phyloP scores from a whole-genome alignment of 2,329 filamentous ascomycete genomes.

The Ceratocystis eucalypticola region DNA sequence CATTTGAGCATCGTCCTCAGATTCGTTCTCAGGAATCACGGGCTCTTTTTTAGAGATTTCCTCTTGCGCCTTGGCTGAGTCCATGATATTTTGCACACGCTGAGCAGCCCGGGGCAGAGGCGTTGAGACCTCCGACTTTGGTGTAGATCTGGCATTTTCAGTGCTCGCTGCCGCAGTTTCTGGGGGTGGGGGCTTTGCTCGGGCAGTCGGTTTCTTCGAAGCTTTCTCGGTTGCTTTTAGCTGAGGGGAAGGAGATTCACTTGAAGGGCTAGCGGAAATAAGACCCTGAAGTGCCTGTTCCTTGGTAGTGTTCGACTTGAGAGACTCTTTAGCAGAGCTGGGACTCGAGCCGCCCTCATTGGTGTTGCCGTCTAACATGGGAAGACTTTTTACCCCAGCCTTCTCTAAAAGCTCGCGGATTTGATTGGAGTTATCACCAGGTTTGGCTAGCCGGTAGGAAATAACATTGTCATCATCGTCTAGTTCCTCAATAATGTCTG shows the following conservation, averaged over 20 bases:
- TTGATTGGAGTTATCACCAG: constrained; percentile 52
- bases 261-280: constrained; percentile 21
- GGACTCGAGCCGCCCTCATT: not conserved
- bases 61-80: constrained; percentile 42
- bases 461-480: constrained; percentile 83
- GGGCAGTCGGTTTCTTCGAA: constrained; percentile 21
- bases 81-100: constrained; percentile 44
- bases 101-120: constrained; percentile 28
- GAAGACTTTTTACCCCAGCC: constrained; percentile 45
- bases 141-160: constrained; percentile 19
- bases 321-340: constrained; percentile 5
- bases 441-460: constrained; percentile 50
- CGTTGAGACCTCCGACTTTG: not conserved
- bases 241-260: constrained; percentile 23
- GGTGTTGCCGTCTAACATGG: not conserved
- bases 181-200: constrained; percentile 44
- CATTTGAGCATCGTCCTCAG: constrained; percentile 63
- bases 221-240: constrained; percentile 37
- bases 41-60: constrained; percentile 31
- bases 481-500: constrained; percentile 82
- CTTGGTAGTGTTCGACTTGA: constrained; percentile 24
- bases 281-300: constrained; percentile 44
- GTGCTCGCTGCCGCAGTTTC: constrained; percentile 42
- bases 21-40: constrained; percentile 60
- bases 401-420: constrained; percentile 62